Percentiles rank a stretch among this genome's conserved stretches.
Evolutionary conservation across 495 filamentous ascomycete genomes (phyloP).

Genomic region (Trichoderma erinaceum): DNA sequence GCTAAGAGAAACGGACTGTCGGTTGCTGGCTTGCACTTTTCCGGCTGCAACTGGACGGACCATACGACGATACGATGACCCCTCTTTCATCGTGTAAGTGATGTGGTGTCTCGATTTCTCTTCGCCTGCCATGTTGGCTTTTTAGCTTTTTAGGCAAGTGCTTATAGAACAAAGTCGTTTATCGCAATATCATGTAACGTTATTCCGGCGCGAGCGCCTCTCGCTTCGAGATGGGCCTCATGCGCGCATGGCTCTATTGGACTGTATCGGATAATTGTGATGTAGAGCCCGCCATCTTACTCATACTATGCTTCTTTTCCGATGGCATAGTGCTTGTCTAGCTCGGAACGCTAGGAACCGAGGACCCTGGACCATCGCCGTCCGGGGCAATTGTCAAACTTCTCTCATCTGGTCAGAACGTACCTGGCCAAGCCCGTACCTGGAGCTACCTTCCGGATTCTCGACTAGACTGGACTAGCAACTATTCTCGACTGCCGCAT

Average conservation of each 20-base stretch:
- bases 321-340: background rate
- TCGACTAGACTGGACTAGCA: background rate
- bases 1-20: too few relatives aligned
- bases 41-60: too few relatives aligned
- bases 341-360: background rate
- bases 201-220: background rate
- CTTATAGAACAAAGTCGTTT: too few relatives aligned
- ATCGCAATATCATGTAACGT: background rate
- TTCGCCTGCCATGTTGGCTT: too few relatives aligned
- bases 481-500: background rate
- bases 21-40: too few relatives aligned
- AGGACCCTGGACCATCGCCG: background rate
- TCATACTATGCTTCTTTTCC: background rate
- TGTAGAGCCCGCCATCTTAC: background rate
- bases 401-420: background rate
- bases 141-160: too few relatives aligned
- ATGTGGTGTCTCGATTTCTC: too few relatives aligned
- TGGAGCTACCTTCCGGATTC: slow-evolving; percentile 12
- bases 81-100: too few relatives aligned
- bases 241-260: too few relatives aligned
- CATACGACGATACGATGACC: too few relatives aligned
- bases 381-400: background rate
- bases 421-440: background rate
- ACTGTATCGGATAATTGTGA: background rate
- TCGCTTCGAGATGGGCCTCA: background rate